Evolutionary conservation across 768 basidiomycete genomes (phyloP).

Genomic region (Macrolepiota albuminosa): DNA sequence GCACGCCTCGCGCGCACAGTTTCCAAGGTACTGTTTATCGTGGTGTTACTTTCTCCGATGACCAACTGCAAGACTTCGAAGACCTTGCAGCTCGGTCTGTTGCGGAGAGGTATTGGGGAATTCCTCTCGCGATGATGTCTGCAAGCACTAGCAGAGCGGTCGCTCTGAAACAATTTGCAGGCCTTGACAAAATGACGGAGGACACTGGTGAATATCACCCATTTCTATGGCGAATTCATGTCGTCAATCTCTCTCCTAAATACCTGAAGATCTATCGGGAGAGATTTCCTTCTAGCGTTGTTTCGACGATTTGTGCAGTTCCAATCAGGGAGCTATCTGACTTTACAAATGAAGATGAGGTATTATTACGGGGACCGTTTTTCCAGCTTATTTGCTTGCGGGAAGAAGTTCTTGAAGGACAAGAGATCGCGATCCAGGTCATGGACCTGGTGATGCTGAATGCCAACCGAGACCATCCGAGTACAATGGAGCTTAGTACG

Average conservation of each 20-base stretch:
- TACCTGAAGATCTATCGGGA: conserved; percentile 9
- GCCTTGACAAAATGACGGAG: background rate
- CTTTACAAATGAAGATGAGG: conserved; percentile 10
- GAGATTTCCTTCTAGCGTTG: conserved; percentile 11
- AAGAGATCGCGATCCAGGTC: conserved; percentile 8
- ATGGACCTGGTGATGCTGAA: conserved; percentile 16
- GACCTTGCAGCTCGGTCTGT: conserved; percentile 7
- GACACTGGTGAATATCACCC: conserved; percentile 4
- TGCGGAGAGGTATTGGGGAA: conserved; percentile 12
- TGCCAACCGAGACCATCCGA: conserved; percentile 14
- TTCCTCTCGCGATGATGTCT: conserved; percentile 16
- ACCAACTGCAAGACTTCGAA: conserved; percentile 13
- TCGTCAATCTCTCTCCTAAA: conserved; percentile 4
- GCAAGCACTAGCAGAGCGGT: conserved; percentile 10
- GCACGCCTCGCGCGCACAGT: conserved; percentile 1
- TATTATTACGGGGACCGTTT: conserved; percentile 13
- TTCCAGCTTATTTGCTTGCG: conserved; percentile 13
- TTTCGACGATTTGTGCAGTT: conserved; percentile 14
- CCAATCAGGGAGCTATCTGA: conserved; percentile 12
- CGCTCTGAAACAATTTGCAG: conserved; percentile 11
- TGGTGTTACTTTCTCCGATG: conserved; percentile 9
- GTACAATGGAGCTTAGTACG: conserved; percentile 10
- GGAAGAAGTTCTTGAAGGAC: conserved; percentile 11
- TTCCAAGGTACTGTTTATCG: conserved; percentile 14
- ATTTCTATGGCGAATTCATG: conserved; percentile 14